Evolutionary conservation across 2,329 filamentous ascomycete genomes (phyloP), one percentile per base, ranked within the genome.

Genomic region (Fusarium hostae): DNA sequence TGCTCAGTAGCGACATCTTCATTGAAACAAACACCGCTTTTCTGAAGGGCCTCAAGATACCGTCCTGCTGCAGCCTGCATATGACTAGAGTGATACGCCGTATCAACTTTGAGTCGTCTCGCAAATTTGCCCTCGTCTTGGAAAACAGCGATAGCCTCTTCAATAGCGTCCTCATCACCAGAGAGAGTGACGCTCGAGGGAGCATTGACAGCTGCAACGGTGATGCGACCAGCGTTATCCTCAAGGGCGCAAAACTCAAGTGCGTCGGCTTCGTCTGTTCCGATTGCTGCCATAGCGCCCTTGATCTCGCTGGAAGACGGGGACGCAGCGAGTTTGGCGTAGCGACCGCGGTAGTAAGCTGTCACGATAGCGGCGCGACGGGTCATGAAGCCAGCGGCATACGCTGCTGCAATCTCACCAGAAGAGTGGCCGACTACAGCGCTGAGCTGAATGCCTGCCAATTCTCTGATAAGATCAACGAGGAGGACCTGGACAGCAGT

Each of bases 361-460:
- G 57, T 48, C 5, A 85, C 85, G 20, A 86, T 81, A 4, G 63
- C 63, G 0, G 22, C 26, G 3, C 34, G 34, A 13, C 39, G 43
- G 3, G 22, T 28, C 13, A 66, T 37, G 12, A 66, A 41, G 3
- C 63, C 59, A 4, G 63, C 59, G 1, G 63, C 59, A 1, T 66
- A 66, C 1, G 59, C 43, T 9, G 63, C 63, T 6, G 34, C 63
- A 4, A 66, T 64, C 5, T 66, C 63, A 6, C 84, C 84, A 45
- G 77, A 80, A 0, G 83, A 85, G 63, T 86, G 85, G 1, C 85
- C 83, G 1, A 79, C 77, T 0, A 85, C 83, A 12, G 77, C 79
- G 1, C 67, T 37, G 0, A 84, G 81, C 4, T 52, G 60, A 5
- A 86, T 76, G 1, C 77, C 47, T 18, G 52, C 55, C 18, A 56